Base-by-base conservation (phyloP, 805 yeast genomes). In the Pichia cabralensis region DNA sequence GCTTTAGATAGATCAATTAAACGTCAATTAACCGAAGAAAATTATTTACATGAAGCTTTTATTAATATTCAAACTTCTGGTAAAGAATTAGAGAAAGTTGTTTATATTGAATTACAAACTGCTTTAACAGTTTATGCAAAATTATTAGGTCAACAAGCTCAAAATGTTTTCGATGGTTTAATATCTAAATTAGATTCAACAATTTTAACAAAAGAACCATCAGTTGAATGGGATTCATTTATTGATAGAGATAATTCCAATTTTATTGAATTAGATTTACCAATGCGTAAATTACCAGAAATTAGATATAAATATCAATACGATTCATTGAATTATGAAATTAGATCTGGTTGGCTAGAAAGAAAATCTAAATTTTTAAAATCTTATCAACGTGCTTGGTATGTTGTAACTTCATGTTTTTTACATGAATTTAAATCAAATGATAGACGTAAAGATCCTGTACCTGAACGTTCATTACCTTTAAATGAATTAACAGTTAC, bases 331-430 rank as follows among this genome's bases (percentile, higher is more conserved):
- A 73, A 88, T 11, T 61, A 56, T 34, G 77, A 74, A 44, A 68
- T 88, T 25, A 72, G 84, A 35, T 72, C 85, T 10, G 96, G 96
- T 3, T 72, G 67, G 43, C 65, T 89, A 43, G 97, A 92, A 56
- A 72, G 96, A 56, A 71, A 95, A 49, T 83, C 96, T 6, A 89
- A 89, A 64, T 88, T 75, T 55, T 65, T 92, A 44, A 88, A 88
- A 62, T 80, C 89, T n/a, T 92, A 86, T 58, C 74, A 94, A 4
- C 71, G 76, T 42, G 95, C 92, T 4, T 92, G 81, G 76, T 92
- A 85, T 53, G 95, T 89, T 14, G 64, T 89, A 45, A 86, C 98
- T 3, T 81, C 96, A 37, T 76, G 77, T 37, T 86, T 74, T 49
- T 62, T 89, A 36, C 97, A 92, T 55, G 98, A 89, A 60, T 83